Percentiles rank a stretch among this genome's conserved stretches.
Conservation (phyloP, 164 flowering plant genomes). For the Sextonia rubra region DNA sequence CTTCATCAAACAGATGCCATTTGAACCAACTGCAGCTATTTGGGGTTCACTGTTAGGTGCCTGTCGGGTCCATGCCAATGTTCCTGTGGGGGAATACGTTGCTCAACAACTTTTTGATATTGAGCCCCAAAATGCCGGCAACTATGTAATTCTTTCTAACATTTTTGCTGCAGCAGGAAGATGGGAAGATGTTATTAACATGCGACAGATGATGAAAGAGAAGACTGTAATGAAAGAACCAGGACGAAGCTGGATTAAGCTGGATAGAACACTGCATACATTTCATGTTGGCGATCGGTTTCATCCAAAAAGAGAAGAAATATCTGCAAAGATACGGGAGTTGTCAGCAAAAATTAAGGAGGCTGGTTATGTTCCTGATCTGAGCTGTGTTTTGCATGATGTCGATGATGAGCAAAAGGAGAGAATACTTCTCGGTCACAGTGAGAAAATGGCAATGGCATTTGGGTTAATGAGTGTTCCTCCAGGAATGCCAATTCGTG, state of each 20-base stretch:
- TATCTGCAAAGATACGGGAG: slow-evolving; percentile 11
- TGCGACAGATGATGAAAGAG: slow-evolving; percentile 26
- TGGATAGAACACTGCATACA: slow-evolving; percentile 22
- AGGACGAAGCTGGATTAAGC: slow-evolving; percentile 28
- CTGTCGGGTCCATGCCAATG: slow-evolving; percentile 23
- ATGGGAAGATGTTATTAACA: slow-evolving; percentile 25
- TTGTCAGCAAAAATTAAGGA: slow-evolving; percentile 7
- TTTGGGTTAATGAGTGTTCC: slow-evolving; percentile 13
- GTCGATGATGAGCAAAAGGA: slow-evolving; percentile 23
- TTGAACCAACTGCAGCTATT: slow-evolving; percentile 29
- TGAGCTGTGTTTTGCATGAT: slow-evolving; percentile 22
- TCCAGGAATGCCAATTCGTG: slow-evolving; percentile 8
- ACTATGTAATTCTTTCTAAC: slow-evolving; percentile 31
- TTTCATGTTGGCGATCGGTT: slow-evolving; percentile 21
- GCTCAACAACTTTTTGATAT: slow-evolving; percentile 25
- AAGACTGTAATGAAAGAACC: slow-evolving; percentile 27
- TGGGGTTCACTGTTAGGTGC: slow-evolving; percentile 34
- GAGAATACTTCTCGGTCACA: slow-evolving; percentile 12
- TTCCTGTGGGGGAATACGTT: slow-evolving; percentile 24
- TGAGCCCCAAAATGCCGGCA: slow-evolving; percentile 31
- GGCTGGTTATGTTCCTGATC: slow-evolving; percentile 21
- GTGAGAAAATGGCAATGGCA: slow-evolving; percentile 20
- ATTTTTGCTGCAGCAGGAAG: slow-evolving; percentile 27
- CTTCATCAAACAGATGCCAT: slow-evolving; percentile 26
- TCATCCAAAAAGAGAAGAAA: slow-evolving; percentile 28